Evolutionary conservation across 805 yeast genomes (phyloP).

Genomic region (Ogataea henricii): DNA sequence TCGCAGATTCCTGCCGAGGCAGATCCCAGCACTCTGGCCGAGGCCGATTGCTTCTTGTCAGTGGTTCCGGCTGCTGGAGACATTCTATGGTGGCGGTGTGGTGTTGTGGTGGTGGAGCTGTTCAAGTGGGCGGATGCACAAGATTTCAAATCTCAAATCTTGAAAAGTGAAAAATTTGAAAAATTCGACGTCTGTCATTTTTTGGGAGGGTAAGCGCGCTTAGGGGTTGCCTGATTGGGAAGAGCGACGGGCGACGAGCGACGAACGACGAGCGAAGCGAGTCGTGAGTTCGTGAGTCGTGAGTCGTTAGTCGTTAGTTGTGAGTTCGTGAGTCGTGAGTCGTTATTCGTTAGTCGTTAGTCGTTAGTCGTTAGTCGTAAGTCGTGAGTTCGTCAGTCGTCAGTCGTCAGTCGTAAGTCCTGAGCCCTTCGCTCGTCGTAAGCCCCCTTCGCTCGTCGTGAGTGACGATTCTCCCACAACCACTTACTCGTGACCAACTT

Average conservation of each 20-base stretch:
- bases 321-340: too few relatives aligned
- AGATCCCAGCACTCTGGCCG: conserved; percentile 93
- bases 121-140: not conserved
- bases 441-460: too few relatives aligned
- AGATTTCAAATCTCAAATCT: not conserved
- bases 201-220: not conserved
- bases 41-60: conserved; percentile 85
- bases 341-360: too few relatives aligned
- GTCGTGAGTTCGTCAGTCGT: too few relatives aligned
- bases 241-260: not conserved
- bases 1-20: conserved; percentile 98
- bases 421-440: too few relatives aligned
- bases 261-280: not conserved
- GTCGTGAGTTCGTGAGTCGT: not conserved
- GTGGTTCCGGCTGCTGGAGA: conserved; percentile 22
- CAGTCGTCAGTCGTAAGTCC: too few relatives aligned
- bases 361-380: too few relatives aligned
- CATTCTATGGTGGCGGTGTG: too few relatives aligned
- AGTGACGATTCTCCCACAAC: too few relatives aligned
- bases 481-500: too few relatives aligned
- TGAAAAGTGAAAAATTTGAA: not conserved
- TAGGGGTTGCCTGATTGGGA: not conserved
- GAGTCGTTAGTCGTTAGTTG: too few relatives aligned
- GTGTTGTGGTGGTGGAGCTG: not conserved
- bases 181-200: not conserved